A percentile compares a stretch with the other conserved stretches of the same genome.
phyloP scores from a whole-genome alignment of 441 rosid species.

The Manihot esculenta region DNA sequence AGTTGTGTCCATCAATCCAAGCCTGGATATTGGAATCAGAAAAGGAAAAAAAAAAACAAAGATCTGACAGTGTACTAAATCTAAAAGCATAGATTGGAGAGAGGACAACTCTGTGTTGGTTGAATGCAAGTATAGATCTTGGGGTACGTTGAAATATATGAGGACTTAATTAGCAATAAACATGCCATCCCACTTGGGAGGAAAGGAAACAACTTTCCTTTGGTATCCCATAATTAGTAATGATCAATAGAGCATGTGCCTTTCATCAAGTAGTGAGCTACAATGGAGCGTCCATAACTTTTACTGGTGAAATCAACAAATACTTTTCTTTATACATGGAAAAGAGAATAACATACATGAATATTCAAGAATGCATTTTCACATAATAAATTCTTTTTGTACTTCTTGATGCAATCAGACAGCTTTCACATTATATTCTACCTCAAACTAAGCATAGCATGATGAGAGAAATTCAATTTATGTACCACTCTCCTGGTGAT shows the following conservation, averaged over 20 bases:
- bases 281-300: background rate
- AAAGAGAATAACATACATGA: background rate
- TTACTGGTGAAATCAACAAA: background rate
- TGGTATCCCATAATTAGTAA: background rate
- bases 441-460: background rate
- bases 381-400: background rate
- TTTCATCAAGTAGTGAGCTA: background rate
- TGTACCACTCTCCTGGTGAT: background rate
- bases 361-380: background rate
- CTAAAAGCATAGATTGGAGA: background rate
- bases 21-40: background rate
- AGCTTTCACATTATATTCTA: background rate
- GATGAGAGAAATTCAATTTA: background rate
- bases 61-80: background rate
- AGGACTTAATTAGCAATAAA: background rate
- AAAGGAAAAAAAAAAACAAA: background rate
- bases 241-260: no score
- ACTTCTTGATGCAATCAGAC: background rate
- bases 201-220: background rate
- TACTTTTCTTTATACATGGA: background rate
- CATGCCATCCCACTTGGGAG: background rate
- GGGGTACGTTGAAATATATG: background rate
- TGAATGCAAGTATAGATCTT: background rate
- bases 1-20: background rate
- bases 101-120: background rate